Evolutionary conservation across 2,329 filamentous ascomycete genomes (phyloP).

Genomic region (Fusarium austroafricanum): DNA sequence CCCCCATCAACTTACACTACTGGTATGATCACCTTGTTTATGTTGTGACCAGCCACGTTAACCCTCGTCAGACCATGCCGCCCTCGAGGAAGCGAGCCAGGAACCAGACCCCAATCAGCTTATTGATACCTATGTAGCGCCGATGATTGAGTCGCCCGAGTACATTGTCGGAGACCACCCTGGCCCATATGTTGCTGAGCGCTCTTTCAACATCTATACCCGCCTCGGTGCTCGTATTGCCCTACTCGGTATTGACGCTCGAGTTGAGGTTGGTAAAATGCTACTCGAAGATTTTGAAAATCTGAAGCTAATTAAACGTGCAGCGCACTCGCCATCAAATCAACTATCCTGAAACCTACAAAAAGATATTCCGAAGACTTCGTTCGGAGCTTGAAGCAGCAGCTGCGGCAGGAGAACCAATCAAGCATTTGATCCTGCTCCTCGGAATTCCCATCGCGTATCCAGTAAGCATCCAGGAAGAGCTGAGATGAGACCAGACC

Average conservation of each 20-base stretch:
- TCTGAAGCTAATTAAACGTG: conserved; percentile 57
- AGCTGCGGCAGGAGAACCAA: conserved; percentile 76
- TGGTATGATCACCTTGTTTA: conserved; percentile 26
- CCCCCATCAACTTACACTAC: conserved; percentile 84
- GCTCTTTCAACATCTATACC: conserved; percentile 88
- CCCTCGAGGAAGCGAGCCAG: conserved; percentile 53
- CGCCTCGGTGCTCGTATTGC: conserved; percentile 84
- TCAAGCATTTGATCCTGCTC: conserved; percentile 88
- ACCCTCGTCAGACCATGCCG: conserved; percentile 40
- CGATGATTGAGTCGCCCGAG: conserved; percentile 68
- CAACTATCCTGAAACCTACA: conserved; percentile 93
- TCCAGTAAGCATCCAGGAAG: conserved; percentile 62
- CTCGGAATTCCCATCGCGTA: conserved; percentile 90
- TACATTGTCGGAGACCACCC: conserved; percentile 83
- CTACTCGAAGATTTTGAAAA: not conserved
- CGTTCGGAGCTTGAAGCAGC: conserved; percentile 77
- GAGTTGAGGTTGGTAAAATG: conserved; percentile 75
- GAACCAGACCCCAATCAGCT: conserved; percentile 78
- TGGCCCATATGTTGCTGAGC: conserved; percentile 89
- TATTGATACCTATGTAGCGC: conserved; percentile 77
- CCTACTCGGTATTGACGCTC: conserved; percentile 89
- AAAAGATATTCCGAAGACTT: conserved; percentile 82
- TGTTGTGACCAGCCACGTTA: conserved; percentile 9
- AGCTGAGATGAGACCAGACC: not conserved
- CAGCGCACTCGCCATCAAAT: conserved; percentile 89